Base-by-base conservation (phyloP, 1,284 basidiomycete genomes). In the Tilletia setariae region DNA sequence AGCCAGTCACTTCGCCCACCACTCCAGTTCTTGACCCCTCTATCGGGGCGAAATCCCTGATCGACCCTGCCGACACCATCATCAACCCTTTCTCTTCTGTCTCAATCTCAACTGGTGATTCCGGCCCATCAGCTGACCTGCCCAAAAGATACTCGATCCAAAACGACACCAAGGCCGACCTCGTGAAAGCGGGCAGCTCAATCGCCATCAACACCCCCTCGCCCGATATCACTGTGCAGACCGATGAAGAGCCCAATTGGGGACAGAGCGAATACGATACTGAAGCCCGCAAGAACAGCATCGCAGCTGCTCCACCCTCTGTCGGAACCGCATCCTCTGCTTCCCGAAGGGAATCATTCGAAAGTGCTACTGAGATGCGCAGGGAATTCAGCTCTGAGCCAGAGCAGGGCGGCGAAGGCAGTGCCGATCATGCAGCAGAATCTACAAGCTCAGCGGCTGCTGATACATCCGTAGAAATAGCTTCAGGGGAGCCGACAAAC, bases 311-410 rank as follows among this genome's bases (percentile, higher is more conserved):
- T 6, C 30, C 56, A 16, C 25, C 56, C 35, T 61, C 56, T 19
- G n/a, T 61, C 56, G 56, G 56, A 19, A 61, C 56, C 2, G 56
- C 56, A 16, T 61, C 56, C 15, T 61, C 56, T 3, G 56, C 30
- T 21, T 61, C 56, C 19, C 56, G 56, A 0, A 11, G 56, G 28
- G 28, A 61, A n/a, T 61, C 56, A 25, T 61, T 61, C 30, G 4
- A 32, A 35, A 61, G 62, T 42, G 62, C 62, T 43, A 63, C 42
- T 11, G 62, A 63, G 19, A 63, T 44, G 43, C 62, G 62, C 21
- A 19, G 62, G 42, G 62, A 42, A n/a, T 23, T 63, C 23, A 63
- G 61, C 61, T 35, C 61, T 13, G 28, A 32, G 23, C n/a, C 25
- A 25, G 62, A 63, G 16, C 35, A 6, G 2, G 30, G 42, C 30